phyloP scores from a whole-genome alignment of 192 early-diverging fungal species.

The Spinellus fusiger region DNA sequence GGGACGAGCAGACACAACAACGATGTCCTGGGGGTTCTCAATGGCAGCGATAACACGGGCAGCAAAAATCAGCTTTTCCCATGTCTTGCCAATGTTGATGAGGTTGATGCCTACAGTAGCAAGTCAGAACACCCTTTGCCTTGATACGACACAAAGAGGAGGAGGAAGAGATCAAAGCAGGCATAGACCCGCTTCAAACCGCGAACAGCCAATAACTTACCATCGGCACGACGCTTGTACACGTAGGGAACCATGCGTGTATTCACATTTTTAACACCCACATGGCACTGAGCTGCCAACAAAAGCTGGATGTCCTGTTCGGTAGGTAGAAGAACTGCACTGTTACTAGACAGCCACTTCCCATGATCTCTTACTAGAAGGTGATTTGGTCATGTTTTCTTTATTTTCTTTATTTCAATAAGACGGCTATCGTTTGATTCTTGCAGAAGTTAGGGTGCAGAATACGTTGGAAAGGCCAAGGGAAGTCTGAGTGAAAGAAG shows the following conservation, averaged over 20 bases:
- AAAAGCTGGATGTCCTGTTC: conserved; percentile 91
- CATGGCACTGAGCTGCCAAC: conserved; percentile 91
- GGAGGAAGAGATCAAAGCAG: background rate
- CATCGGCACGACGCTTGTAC: conserved; percentile 92
- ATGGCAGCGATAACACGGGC: conserved; percentile 97
- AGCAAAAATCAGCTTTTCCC: conserved; percentile 97
- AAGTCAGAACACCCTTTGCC: too few species aligned
- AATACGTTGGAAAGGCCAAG: background rate
- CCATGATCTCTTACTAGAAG: background rate
- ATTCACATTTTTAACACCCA: conserved; percentile 96
- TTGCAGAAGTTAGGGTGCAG: background rate
- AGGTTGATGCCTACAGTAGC: conserved; percentile 85
- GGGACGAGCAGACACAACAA: conserved; percentile 90
- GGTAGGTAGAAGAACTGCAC: conserved; percentile 58
- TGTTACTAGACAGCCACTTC: background rate
- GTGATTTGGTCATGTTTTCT: background rate
- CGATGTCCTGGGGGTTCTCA: conserved; percentile 96
- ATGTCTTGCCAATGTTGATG: conserved; percentile 99
- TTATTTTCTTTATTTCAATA: background rate
- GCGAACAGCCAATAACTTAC: conserved; percentile 28
- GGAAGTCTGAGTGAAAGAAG: background rate
- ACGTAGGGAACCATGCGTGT: conserved; percentile 92
- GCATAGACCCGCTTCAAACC: background rate
- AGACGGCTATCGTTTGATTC: conserved; percentile 1
- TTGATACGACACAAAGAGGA: too few species aligned